Percentiles rank a stretch among this genome's conserved stretches.
phyloP scores from a whole-genome alignment of 2,329 filamentous ascomycete genomes.

The Aspergillus brasiliensis region DNA sequence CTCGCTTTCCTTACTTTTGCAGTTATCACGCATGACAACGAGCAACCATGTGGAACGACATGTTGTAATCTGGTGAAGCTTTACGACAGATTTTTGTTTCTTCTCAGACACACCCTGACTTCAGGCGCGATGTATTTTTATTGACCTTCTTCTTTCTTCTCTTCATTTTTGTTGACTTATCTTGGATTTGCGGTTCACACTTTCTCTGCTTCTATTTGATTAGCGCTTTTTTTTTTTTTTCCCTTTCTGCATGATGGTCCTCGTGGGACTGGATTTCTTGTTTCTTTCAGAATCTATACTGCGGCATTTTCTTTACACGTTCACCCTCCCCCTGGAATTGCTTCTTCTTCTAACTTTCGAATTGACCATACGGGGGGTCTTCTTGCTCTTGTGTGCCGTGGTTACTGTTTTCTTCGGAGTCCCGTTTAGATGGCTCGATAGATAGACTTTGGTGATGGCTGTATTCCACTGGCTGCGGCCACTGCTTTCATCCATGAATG shows the following conservation, averaged over 20 bases:
- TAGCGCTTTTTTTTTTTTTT: neutral
- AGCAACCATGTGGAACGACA: slow-evolving; percentile 29
- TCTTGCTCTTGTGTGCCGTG: neutral
- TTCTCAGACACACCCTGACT: slow-evolving; percentile 3
- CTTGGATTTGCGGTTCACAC: neutral
- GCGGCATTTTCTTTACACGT: neutral
- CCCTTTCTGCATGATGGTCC: neutral
- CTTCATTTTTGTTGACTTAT: neutral
- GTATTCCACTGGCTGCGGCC: neutral
- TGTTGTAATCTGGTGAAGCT: slow-evolving; percentile 25
- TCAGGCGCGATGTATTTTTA: slow-evolving; percentile 20
- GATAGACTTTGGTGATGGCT: neutral
- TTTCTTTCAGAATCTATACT: slow-evolving; percentile 11
- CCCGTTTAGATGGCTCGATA: neutral
- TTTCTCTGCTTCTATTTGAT: neutral
- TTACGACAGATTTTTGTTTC: slow-evolving; percentile 18
- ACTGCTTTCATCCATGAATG: neutral
- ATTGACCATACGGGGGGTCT: neutral
- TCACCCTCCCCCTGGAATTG: neutral
- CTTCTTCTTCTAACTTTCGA: neutral
- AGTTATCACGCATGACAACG: slow-evolving; percentile 29
- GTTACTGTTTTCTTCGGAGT: neutral
- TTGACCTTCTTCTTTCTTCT: slow-evolving; percentile 3
- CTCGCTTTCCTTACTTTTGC: slow-evolving; percentile 15
- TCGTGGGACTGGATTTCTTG: neutral